Conservation (phyloP, 2,329 filamentous ascomycete species). For the Diaporthe vaccinii region DNA sequence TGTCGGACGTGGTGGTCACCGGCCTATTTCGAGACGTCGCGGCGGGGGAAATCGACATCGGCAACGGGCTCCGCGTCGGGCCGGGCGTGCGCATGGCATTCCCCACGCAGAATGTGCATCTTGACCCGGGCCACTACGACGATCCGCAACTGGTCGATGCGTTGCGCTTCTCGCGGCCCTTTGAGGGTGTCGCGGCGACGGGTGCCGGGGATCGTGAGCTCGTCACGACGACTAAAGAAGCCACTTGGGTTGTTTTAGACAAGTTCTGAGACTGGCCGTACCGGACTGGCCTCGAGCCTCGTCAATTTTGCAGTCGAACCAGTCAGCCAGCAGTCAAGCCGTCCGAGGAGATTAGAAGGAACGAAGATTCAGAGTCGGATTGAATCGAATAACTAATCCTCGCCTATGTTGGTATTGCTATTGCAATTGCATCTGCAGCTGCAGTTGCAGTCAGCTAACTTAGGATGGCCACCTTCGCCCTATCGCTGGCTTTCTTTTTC, state of each 20-base stretch:
- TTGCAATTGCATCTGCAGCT: neutral
- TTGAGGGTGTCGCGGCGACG: neutral
- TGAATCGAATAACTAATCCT: neutral
- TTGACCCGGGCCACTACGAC: neutral
- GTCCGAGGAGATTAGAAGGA: neutral
- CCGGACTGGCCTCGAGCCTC: slow-evolving; percentile 24
- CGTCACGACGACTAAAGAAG: neutral
- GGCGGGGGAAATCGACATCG: neutral
- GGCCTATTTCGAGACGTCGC: neutral
- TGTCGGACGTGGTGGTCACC: neutral
- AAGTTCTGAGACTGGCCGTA: slow-evolving; percentile 29
- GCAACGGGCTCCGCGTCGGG: neutral
- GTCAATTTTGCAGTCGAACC: slow-evolving; percentile 12
- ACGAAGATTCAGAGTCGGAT: slow-evolving; percentile 27
- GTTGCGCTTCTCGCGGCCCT: slow-evolving; percentile 15
- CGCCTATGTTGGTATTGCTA: neutral
- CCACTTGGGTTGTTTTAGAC: slow-evolving; percentile 30
- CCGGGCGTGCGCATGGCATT: neutral
- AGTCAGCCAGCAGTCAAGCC: neutral
- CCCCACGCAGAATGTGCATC: slow-evolving; percentile 8
- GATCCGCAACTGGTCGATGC: neutral
- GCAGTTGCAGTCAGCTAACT: slow-evolving; percentile 21
- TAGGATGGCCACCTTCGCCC: slow-evolving; percentile 2
- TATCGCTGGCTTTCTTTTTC: neutral
- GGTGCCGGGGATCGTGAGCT: no score